Evolutionary conservation across 192 early-diverging fungal genomes (phyloP).

Genomic region (Dissophora globulifera): DNA sequence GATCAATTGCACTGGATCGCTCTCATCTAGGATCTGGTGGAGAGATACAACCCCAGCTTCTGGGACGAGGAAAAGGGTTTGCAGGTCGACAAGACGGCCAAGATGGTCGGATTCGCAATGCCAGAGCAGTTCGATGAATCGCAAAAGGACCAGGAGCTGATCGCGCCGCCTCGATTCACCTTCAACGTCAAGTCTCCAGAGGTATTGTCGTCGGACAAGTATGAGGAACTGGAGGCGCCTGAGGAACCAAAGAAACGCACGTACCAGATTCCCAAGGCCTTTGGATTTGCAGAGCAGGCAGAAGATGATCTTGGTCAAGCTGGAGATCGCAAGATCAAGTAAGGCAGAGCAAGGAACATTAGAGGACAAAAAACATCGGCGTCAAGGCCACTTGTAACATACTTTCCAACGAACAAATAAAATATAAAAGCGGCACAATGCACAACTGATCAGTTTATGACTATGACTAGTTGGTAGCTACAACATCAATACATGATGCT

Average conservation of each 20-base stretch:
- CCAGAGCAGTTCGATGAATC: slow-evolving; percentile 30
- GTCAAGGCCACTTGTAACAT: no score
- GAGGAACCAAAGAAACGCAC: slow-evolving; percentile 48
- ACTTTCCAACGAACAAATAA: no score
- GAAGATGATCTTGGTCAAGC: slow-evolving; percentile 44
- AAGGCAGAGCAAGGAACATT: neutral
- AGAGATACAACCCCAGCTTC: slow-evolving; percentile 50
- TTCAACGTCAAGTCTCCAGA: slow-evolving; percentile 5
- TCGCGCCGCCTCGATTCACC: slow-evolving; percentile 25
- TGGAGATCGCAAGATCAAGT: slow-evolving; percentile 46
- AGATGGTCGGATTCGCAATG: slow-evolving; percentile 53
- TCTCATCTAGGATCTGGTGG: slow-evolving; percentile 30
- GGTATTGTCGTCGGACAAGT: slow-evolving; percentile 3
- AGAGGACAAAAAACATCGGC: neutral
- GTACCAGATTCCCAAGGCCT: slow-evolving; percentile 48
- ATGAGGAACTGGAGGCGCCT: slow-evolving; percentile 27
- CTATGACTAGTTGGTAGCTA: no score
- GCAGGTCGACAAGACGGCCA: slow-evolving; percentile 50
- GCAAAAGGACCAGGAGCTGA: slow-evolving; percentile 15
- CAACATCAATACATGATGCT: no score
- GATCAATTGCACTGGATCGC: neutral
- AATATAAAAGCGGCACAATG: no score
- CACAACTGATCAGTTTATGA: no score
- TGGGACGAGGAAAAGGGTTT: slow-evolving; percentile 53
- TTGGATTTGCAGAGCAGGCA: slow-evolving; percentile 46